Base-by-base conservation (phyloP, 2,329 filamentous ascomycete genomes). In the Teratosphaeria zuluensis region DNA sequence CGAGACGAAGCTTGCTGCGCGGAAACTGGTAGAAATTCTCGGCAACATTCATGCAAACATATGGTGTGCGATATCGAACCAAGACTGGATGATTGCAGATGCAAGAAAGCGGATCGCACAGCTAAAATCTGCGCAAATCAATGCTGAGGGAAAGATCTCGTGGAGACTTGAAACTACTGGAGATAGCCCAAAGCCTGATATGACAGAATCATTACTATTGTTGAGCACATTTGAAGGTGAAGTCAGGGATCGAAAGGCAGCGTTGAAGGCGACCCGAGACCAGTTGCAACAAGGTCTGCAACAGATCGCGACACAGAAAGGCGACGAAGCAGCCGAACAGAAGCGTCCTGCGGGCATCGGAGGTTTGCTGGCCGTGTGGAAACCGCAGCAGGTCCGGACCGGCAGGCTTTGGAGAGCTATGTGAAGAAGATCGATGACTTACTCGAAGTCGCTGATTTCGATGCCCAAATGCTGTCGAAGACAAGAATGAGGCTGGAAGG, bases 71-170 rank as follows among this genome's bases (percentile, higher is more conserved):
- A 61, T 62, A 16, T 59, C 57, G 14, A 42, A 54, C 8, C 54
- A 61, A 9, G 63, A 65, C 51, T 65, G 64, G 63, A 64, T 64
- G 56, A 65, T 66, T 46, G 59, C 61, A 28, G 63, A 66, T 55
- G 59, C 63, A n/a, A 58, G 61, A 30, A 63, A 63, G 55, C 61
- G 60, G 46, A 61, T 58, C n/a, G 56, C 62, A 5, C 63, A 66
- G 58, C 46, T 64, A 9, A 21, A 46, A 6, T 53, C 51, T 7
- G 51, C 51, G 24, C 21, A 32, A 31, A 4, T 9, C 12, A 21
- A 53, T 12, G 5, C 42, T 9, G 42, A 48, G 42, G 16, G 19
- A 16, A 48, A 21, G 21, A 2, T 24, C 42, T 19, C 19, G 5
- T 48, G 42, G 42, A n/a, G 19, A 21, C 16, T 6, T 19, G 16